Base-by-base conservation (phyloP, 2,329 filamentous ascomycete species). In the Tolypocladium ophioglossoides region DNA sequence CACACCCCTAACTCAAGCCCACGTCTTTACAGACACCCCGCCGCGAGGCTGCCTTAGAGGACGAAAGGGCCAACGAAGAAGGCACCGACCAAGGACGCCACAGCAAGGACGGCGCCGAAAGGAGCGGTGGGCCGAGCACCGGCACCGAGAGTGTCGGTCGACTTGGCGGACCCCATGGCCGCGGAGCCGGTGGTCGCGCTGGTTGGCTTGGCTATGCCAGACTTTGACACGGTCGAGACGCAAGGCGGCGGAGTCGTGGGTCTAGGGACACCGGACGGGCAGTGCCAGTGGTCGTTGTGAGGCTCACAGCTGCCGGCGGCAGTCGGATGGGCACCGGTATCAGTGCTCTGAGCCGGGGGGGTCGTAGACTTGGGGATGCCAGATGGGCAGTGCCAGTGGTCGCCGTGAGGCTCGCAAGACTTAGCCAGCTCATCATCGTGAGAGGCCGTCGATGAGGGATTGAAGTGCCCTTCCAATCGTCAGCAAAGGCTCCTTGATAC, bases 241-340 rank as follows among this genome's bases (percentile, higher is more conserved):
- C 55, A 54, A 50, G 56, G 48, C 24, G 56, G 56, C 30, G 56
- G 55, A 3, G 52, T 53, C 35, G 56, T 39, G 18, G 56, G 58
- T 53, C 55, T 30, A 8, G 58, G 40, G 5, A 56, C 52, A 5
- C 56, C 57, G 22, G 50, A 24, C 2, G 53, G 52, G 39, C 56
- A 56, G 47, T 56, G 58, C 56, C 56, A 57, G 56, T 59, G 57
- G 52, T 58, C 56, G 4, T 32, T 27, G 48, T 59, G 57, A 47
- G 56, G 52, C 41, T 34, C 32, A 35, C 57, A 59, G 24, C 32
- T n/a, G 24, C 16, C 11, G 24, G 38, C 14, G 27, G 40, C 27
- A 18, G 32, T 4, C 27, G 24, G 18, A 40, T 27, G 27, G 27
- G 27, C 27, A 27, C 6, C 27, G 27, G 27, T 3, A 27, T 27